Conservation (phyloP, 169 alveolate genomes). For the Plasmodium knowlesi region DNA sequence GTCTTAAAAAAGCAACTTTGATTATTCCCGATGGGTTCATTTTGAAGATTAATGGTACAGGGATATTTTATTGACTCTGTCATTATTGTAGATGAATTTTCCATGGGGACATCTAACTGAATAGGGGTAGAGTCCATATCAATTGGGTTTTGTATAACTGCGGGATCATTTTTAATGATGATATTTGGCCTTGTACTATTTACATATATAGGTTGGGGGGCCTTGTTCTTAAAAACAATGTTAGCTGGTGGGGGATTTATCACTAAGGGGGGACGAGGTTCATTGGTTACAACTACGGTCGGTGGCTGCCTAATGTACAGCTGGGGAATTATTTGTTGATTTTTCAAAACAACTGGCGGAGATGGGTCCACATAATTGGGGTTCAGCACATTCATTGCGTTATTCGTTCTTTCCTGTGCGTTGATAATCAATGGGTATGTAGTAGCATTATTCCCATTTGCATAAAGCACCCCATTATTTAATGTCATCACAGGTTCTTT, state of each 20-base stretch:
- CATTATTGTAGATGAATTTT: slow-evolving; percentile 46
- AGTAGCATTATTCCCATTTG: neutral
- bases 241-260: slow-evolving; percentile 88
- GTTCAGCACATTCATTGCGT: slow-evolving; percentile 4
- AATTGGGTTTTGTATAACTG: slow-evolving; percentile 64
- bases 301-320: slow-evolving; percentile 83
- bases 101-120: slow-evolving; percentile 63
- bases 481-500: neutral
- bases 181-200: slow-evolving; percentile 85
- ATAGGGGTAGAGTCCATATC: slow-evolving; percentile 75
- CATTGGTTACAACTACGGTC: slow-evolving; percentile 84
- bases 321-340: slow-evolving; percentile 84
- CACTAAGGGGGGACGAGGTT: slow-evolving; percentile 84
- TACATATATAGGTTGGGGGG: slow-evolving; percentile 86
- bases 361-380: slow-evolving; percentile 67
- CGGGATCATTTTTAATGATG: slow-evolving; percentile 80
- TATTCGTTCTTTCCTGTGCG: slow-evolving; percentile 15
- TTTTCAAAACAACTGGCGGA: slow-evolving; percentile 77
- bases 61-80: slow-evolving; percentile 60
- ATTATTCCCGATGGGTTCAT: slow-evolving; percentile 9
- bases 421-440: slow-evolving; percentile 12
- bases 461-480: neutral
- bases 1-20: slow-evolving; percentile 6
- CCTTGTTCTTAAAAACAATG: slow-evolving; percentile 83
- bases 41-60: slow-evolving; percentile 14